Conservation (phyloP, 441 rosid genomes). For the Gossypium lobatum region DNA sequence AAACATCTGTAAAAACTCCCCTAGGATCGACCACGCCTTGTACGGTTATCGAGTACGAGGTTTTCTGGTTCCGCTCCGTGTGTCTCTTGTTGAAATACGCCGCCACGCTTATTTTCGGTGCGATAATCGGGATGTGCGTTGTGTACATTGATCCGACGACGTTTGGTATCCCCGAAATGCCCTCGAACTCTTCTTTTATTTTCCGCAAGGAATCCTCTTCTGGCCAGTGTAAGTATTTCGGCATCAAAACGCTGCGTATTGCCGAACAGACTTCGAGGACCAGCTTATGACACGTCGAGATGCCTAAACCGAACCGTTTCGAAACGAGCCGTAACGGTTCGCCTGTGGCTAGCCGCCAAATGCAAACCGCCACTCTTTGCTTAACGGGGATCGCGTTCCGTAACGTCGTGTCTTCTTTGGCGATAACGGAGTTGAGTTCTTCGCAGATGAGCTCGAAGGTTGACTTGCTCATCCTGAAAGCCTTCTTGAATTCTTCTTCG, state of each 20-base stretch:
- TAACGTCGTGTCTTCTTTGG: slow-evolving; percentile 68
- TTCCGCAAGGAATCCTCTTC: slow-evolving; percentile 41
- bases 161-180: slow-evolving; percentile 50
- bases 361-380: slow-evolving; percentile 73
- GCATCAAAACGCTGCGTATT: slow-evolving; percentile 59
- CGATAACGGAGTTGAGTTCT: slow-evolving; percentile 57
- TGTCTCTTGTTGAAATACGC: slow-evolving; percentile 68
- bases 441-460: slow-evolving; percentile 67
- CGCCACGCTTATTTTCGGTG: slow-evolving; percentile 67
- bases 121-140: slow-evolving; percentile 65
- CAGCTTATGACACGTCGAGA: slow-evolving; percentile 67
- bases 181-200: slow-evolving; percentile 45
- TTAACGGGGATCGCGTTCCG: slow-evolving; percentile 71
- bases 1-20: slow-evolving; percentile 66
- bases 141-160: slow-evolving; percentile 71
- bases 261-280: slow-evolving; percentile 73
- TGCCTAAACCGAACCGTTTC: slow-evolving; percentile 68
- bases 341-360: slow-evolving; percentile 73
- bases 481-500: slow-evolving; percentile 56
- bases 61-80: slow-evolving; percentile 74
- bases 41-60: slow-evolving; percentile 64
- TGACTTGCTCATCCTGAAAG: slow-evolving; percentile 60
- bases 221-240: slow-evolving; percentile 66
- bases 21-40: slow-evolving; percentile 61
- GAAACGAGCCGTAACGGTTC: slow-evolving; percentile 74